Conservation (phyloP, 148 eudicot genomes). For the Amaranthus palmeri region DNA sequence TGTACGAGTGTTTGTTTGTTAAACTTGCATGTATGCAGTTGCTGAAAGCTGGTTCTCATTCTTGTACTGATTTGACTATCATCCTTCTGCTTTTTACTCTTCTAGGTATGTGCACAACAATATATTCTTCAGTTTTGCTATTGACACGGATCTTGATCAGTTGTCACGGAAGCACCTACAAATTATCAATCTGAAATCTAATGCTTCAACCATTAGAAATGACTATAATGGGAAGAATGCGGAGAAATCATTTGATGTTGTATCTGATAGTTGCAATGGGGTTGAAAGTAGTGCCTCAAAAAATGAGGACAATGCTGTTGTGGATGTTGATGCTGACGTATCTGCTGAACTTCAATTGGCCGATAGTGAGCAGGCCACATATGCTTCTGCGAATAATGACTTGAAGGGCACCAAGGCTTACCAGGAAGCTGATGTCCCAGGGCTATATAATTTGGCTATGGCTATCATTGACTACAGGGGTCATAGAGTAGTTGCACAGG, state of each 20-base stretch:
- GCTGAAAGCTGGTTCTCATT: background rate
- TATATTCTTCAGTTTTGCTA: conserved; percentile 99
- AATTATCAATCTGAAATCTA: conserved; percentile 36
- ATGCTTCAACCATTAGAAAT: conserved; percentile 18
- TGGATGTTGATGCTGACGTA: conserved; percentile 39
- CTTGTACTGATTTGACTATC: background rate
- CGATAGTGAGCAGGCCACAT: conserved; percentile 98
- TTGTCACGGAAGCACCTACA: conserved; percentile 45
- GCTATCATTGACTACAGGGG: conserved; percentile 96
- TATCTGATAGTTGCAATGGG: conserved; percentile 33
- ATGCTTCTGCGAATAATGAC: conserved; percentile 98
- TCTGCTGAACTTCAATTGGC: conserved; percentile 66
- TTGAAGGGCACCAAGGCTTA: conserved; percentile 95
- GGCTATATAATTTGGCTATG: conserved; percentile 97
- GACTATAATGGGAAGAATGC: conserved; percentile 29
- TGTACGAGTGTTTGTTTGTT: background rate
- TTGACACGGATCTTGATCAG: conserved; percentile 90
- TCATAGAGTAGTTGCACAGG: conserved; percentile 98
- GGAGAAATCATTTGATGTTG: conserved; percentile 31
- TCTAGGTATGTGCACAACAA: conserved; percentile 99
- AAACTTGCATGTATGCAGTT: background rate
- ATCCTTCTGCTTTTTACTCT: conserved; percentile 11
- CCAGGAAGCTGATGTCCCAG: conserved; percentile 96
- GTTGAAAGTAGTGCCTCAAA: conserved; percentile 32
- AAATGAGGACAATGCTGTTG: conserved; percentile 33